Evolutionary conservation across 495 filamentous ascomycete species (phyloP).

Genomic region (Neohortaea acidophila): DNA sequence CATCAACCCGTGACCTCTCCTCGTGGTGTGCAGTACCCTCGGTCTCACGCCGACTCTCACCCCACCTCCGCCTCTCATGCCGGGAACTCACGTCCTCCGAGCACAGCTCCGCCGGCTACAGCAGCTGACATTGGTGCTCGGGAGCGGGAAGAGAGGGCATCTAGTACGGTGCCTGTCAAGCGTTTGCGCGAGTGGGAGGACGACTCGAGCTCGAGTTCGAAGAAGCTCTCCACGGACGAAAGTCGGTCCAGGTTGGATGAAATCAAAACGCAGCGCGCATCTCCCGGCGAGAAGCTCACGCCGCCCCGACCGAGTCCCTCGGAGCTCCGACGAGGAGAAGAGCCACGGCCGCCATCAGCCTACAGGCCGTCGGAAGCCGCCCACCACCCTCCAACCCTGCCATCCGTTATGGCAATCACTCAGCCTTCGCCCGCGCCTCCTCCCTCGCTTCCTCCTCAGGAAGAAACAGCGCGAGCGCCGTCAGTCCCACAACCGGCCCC

Average conservation of each 20-base stretch:
- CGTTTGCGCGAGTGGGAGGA: constrained; percentile 83
- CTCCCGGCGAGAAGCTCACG: constrained; percentile 42
- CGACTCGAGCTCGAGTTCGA: constrained; percentile 43
- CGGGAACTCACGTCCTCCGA: constrained; percentile 60
- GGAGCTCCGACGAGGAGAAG: constrained; percentile 46
- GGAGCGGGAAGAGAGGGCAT: constrained; percentile 61
- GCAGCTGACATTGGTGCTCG: constrained; percentile 65
- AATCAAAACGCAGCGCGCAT: constrained; percentile 39
- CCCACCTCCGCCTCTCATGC: constrained; percentile 51
- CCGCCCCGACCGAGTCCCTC: constrained; percentile 69
- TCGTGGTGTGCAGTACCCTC: constrained; percentile 64
- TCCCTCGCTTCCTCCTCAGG: constrained; percentile 35
- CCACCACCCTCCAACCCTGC: constrained; percentile 62
- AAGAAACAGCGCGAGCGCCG: constrained; percentile 31
- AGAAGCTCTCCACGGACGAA: constrained; percentile 83
- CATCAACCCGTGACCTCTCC: too few relatives aligned
- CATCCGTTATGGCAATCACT: constrained; percentile 52
- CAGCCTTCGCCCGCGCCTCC: constrained; percentile 39
- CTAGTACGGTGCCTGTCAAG: constrained; percentile 61
- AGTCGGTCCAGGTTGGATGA: constrained; percentile 74
- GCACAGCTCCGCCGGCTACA: constrained; percentile 56
- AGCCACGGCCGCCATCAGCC: constrained; percentile 46
- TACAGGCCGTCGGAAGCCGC: constrained; percentile 86
- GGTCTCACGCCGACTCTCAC: constrained; percentile 60
- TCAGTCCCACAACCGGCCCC: constrained; percentile 33